Percentiles rank a stretch among this genome's conserved stretches.
These are phyloP conservation scores for Aspergillus intermedius DNA, from an alignment of 2,329 filamentous ascomycete genomes.

Conservation along the genomic window DNA sequence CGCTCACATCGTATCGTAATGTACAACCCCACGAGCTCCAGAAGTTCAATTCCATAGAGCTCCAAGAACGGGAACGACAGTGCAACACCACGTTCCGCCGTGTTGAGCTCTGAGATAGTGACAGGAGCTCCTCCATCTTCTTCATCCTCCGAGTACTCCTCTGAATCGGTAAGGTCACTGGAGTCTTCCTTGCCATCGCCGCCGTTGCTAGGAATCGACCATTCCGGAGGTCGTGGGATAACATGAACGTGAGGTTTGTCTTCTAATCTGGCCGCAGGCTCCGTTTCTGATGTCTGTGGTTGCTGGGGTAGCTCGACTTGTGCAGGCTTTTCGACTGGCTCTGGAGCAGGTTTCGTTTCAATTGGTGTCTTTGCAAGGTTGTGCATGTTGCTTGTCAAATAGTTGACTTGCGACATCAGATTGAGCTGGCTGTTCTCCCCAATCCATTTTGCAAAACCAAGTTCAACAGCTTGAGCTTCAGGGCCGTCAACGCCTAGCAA, in stretches of 20 bases:
- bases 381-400: constrained; percentile 65
- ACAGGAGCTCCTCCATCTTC: constrained; percentile 34
- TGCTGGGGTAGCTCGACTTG: constrained; percentile 10
- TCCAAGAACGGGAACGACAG: constrained; percentile 73
- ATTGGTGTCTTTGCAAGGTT: constrained; percentile 54
- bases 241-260: constrained; percentile 62
- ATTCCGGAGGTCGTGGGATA: constrained; percentile 72
- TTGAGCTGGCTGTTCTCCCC: constrained; percentile 53
- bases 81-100: constrained; percentile 62
- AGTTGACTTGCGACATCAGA: constrained; percentile 69
- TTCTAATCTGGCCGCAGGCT: constrained; percentile 17
- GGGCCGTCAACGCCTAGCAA: constrained; percentile 57
- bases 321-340: constrained; percentile 3
- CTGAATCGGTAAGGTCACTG: constrained; percentile 41
- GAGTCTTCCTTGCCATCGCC: constrained; percentile 28
- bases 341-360: constrained; percentile 14
- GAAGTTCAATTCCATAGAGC: constrained; percentile 67
- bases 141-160: constrained; percentile 41
- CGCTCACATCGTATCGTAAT: constrained; percentile 71
- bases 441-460: constrained; percentile 57
- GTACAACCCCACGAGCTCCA: constrained; percentile 61
- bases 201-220: constrained; percentile 43
- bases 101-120: constrained; percentile 33
- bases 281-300: constrained; percentile 8
- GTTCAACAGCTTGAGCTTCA: constrained; percentile 59